A percentile compares a stretch with the other conserved stretches of the same genome.
phyloP scores from a whole-genome alignment of 2,329 filamentous ascomycete genomes.

The Lachnellula suecica region DNA sequence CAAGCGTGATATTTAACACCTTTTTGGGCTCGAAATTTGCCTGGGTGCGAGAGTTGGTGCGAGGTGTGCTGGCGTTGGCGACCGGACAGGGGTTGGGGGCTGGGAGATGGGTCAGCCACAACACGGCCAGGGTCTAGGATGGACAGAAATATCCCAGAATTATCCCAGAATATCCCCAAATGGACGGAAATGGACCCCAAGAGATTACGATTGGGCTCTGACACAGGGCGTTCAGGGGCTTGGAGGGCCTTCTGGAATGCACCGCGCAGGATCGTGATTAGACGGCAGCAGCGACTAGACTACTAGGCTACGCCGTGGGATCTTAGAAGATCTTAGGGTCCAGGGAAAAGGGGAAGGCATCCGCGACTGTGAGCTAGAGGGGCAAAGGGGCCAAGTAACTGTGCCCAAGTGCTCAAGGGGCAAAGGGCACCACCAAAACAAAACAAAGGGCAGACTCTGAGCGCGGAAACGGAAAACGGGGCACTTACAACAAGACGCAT shows the following conservation, averaged over 20 bases:
- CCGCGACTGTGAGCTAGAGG: no score
- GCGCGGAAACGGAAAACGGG: neutral
- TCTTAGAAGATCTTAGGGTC: neutral
- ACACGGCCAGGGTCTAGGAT: constrained; percentile 8
- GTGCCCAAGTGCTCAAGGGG: no score
- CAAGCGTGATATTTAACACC: constrained; percentile 14
- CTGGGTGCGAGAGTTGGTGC: constrained; percentile 6
- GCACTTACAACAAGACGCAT: neutral
- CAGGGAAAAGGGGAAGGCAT: neutral
- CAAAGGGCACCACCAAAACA: no score
- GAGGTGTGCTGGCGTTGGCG: constrained; percentile 19
- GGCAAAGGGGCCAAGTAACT: neutral
- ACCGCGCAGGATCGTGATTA: constrained; percentile 9
- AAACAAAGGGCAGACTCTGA: constrained; percentile 3
- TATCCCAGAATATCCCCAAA: no score
- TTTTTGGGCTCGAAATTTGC: constrained; percentile 13
- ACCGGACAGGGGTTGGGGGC: neutral
- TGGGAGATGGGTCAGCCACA: constrained; percentile 14
- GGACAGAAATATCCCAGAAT: neutral
- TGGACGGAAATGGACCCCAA: no score
- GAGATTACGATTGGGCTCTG: constrained; percentile 8
- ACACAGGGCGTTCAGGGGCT: neutral
- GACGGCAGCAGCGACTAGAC: neutral
- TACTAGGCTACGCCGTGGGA: constrained; percentile 5
- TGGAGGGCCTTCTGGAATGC: constrained; percentile 20